phyloP scores from a whole-genome alignment of 768 basidiomycete genomes.

The Rhodocollybia butyracea region DNA sequence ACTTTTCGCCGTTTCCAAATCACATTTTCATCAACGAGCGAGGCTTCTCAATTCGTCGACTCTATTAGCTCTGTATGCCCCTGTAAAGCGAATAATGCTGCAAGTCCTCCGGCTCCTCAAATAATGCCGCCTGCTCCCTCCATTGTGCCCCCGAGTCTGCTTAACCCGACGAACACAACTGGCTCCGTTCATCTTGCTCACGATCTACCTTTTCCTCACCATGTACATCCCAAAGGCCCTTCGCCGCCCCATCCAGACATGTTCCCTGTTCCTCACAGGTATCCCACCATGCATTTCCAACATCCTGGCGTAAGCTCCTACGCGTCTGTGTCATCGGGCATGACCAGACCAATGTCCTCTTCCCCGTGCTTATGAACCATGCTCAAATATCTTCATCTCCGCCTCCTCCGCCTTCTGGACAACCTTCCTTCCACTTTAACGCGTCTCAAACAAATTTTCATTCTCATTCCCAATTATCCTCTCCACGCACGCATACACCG shows the following conservation, averaged over 20 bases:
- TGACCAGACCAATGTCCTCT: slow-evolving; percentile 24
- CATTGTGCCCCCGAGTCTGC: not conserved
- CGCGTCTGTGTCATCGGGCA: not conserved
- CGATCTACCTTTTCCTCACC: not conserved
- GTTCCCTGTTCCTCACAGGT: not conserved
- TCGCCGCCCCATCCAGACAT: not conserved
- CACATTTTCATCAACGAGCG: slow-evolving; percentile 49
- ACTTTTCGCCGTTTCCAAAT: slow-evolving; percentile 75
- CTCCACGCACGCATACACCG: not conserved
- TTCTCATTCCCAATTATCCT: slow-evolving; percentile 3
- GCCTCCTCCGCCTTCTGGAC: slow-evolving; percentile 10
- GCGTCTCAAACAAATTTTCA: not conserved
- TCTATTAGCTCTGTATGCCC: slow-evolving; percentile 68
- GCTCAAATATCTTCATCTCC: slow-evolving; percentile 12
- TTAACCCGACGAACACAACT: not conserved
- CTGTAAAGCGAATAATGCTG: slow-evolving; percentile 56
- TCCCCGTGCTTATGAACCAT: slow-evolving; percentile 13
- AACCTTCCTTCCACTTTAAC: not conserved
- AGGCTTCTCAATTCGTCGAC: slow-evolving; percentile 57
- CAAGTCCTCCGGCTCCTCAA: slow-evolving; percentile 10
- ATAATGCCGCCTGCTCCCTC: not conserved
- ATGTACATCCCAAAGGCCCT: not conserved
- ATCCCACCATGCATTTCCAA: not conserved
- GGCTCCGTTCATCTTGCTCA: not conserved
- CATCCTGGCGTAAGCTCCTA: not conserved